Evolutionary conservation across 208 protist genomes (phyloP), one percentile per base, ranked within the genome.

Genomic region (Endotrypanum monterogeii): DNA sequence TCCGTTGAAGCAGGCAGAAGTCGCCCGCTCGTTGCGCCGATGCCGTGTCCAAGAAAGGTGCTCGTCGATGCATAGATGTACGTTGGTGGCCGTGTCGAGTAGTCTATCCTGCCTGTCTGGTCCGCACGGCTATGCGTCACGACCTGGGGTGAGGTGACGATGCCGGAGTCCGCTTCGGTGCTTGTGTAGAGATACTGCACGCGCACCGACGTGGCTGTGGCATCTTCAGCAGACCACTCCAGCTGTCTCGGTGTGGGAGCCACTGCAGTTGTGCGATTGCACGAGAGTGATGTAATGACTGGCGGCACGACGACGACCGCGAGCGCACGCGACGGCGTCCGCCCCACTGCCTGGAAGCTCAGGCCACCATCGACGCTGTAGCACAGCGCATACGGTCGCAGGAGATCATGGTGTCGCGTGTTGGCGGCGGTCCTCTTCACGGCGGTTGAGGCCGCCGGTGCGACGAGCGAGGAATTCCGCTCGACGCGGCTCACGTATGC

Each of bases 361-460:
- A 92, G 69, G 11, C 89, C 89, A 37, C 68, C 68, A 71, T 94
- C 78, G 2, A 91, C 67, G 71, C 89, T 94, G 84, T 86, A 92
- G 70, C 89, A 94, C 35, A 92, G 39, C 25, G 60, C 41, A 54
- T 86, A 86, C 25, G 50, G 44, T 25, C 51, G 30, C 58, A 74
- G 50, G 35, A 50, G 16, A 14, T 0, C 37, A 3, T 54, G 8
- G 65, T 70, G 56, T 41, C 37, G 37, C 61, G 61, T 1, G 37
- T 20, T 28, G 2, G 37, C 16, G 7, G 61, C 39, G n/a, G n/a
- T n/a, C n/a, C n/a, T n/a, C n/a, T n/a, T n/a, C n/a, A n/a, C n/a
- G n/a, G n/a, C n/a, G n/a, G n/a, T n/a, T n/a, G n/a, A n/a, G n/a
- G n/a, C n/a, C n/a, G n/a, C n/a, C n/a, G n/a, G n/a, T n/a, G n/a